A percentile compares a stretch with the other conserved stretches of the same genome.
Evolutionary conservation across 495 filamentous ascomycete species (phyloP).

Genomic region (Penicillium canescens): DNA sequence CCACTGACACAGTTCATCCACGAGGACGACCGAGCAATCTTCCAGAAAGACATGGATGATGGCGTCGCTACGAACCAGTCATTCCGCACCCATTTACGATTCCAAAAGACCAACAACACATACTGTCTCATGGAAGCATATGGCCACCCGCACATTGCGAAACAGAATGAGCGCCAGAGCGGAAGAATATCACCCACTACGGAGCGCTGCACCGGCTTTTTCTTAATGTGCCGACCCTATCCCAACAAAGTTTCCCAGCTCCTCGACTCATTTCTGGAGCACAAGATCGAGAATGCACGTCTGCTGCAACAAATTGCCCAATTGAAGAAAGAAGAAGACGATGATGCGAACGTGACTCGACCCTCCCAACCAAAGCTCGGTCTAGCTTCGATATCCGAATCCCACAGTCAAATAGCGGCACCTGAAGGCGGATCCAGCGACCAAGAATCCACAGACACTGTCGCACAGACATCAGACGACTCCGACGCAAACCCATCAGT

Average conservation of each 20-base stretch:
- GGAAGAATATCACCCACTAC: conserved; percentile 51
- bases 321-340: conserved; percentile 80
- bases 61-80: conserved; percentile 79
- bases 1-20: conserved; percentile 83
- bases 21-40: conserved; percentile 81
- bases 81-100: conserved; percentile 86
- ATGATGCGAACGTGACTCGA: conserved; percentile 57
- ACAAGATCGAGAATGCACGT: conserved; percentile 96
- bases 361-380: conserved; percentile 9
- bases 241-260: conserved; percentile 82
- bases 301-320: conserved; percentile 81
- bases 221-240: conserved; percentile 92
- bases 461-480: conserved; percentile 65
- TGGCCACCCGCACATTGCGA: conserved; percentile 86
- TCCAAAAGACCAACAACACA: conserved; percentile 71
- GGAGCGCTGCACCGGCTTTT: conserved; percentile 82
- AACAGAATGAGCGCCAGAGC: conserved; percentile 52
- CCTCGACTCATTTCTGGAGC: conserved; percentile 92
- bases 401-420: conserved; percentile 1
- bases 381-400: not conserved
- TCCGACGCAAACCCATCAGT: conserved; percentile 65
- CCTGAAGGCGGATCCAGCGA: conserved; percentile 21
- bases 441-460: conserved; percentile 50
- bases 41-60: conserved; percentile 87
- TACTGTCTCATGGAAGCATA: conserved; percentile 85